Evolutionary conservation across 345 rosid species (phyloP), one percentile per base, ranked within the genome.

Genomic region (Trapa incisa): DNA sequence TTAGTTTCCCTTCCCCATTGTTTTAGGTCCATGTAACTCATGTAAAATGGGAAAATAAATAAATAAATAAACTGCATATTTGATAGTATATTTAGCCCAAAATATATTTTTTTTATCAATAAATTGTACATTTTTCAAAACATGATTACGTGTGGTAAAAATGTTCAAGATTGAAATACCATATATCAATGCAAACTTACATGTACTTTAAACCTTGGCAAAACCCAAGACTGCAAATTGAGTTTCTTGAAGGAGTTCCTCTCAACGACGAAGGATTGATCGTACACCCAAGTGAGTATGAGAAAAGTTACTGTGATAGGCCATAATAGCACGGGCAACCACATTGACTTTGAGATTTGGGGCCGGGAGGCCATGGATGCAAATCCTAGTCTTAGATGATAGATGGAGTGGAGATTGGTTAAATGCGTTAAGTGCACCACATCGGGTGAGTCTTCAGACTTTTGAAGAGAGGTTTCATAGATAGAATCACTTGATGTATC

Each of bases 351-450:
- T 47, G 37, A 32, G 63, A 16, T 32, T 38, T 67, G 58, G 16
- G 83, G 86, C 50, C 48, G 69, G 4, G 86, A 80, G 0, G 88
- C 80, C 56, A 80, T 56, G 13, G 81, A 80, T 4, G 84, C 78
- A 17, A 80, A 78, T 10, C 86, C 86, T 1, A 82, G 62, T 0
- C 71, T 80, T 2, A 81, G 72, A 61, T 82, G 83, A 57, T 80
- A 82, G 64, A 82, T 71, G n/a, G 86, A 84, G 33, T 76, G 77
- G 0, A 70, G 73, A 0, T 81, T 72, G 3, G 88, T 84, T 10
- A 84, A 39, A 64, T 82, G 86, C 29, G 79, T 76, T 13, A 84
- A 68, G 68, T 81, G 78, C 17, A 84, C 80, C 17, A 77, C 75
- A 17, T 74, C 71, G 0, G 81, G 78, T 0, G 53, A 58, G 17